Conservation (phyloP, 108 stramenopile species). For the Schizochytrium sp. region DNA sequence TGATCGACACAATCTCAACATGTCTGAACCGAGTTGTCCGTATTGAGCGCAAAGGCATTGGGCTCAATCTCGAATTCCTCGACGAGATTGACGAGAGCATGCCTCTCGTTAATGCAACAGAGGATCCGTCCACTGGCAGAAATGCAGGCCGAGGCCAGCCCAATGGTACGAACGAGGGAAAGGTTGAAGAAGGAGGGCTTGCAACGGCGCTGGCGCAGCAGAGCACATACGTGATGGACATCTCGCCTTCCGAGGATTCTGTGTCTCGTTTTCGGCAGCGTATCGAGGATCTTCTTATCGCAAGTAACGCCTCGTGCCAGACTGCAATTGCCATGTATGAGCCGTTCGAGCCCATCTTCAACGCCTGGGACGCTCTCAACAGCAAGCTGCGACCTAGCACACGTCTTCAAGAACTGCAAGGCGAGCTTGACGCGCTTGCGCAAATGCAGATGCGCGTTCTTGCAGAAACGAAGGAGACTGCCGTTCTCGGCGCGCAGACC, state of each 20-base stretch:
- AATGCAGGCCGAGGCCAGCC: not conserved
- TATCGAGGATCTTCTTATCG: not conserved
- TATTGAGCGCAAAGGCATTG: not conserved
- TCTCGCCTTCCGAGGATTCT: not conserved
- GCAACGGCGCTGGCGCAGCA: not conserved
- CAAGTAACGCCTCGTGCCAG: not conserved
- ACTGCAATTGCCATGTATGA: not conserved
- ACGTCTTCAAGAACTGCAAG: not conserved
- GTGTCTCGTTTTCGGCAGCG: not conserved
- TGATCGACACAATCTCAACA: not conserved
- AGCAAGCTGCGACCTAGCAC: not conserved
- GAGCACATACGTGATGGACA: not conserved
- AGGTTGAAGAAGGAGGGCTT: not conserved
- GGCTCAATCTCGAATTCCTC: not conserved
- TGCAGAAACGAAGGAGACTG: not conserved
- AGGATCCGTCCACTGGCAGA: not conserved
- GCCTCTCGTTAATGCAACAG: too few relatives aligned
- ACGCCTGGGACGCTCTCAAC: not conserved
- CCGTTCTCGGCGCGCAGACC: not conserved
- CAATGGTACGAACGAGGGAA: not conserved
- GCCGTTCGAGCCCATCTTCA: not conserved
- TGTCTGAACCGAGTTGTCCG: constrained; percentile 4
- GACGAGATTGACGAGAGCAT: not conserved
- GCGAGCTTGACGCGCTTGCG: not conserved
- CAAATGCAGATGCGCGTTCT: not conserved